These are phyloP conservation scores for Aspergillus sp. DNA, from an alignment of 2,329 filamentous ascomycete genomes.

Conservation along the genomic window DNA sequence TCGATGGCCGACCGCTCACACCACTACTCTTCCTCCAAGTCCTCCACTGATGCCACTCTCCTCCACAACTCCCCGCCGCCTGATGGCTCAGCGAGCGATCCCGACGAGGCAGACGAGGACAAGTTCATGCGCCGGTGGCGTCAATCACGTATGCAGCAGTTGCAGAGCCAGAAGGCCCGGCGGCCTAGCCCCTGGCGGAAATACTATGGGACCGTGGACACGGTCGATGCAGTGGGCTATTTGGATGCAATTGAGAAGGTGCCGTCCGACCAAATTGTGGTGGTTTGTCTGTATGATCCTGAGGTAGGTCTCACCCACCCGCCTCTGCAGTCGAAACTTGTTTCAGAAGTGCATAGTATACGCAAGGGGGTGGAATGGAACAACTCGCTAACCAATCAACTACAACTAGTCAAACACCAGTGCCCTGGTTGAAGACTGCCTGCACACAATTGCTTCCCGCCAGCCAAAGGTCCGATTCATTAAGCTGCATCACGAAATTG, in stretches of 20 bases:
- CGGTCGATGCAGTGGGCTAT: constrained; percentile 87
- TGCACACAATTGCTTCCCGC: constrained; percentile 70
- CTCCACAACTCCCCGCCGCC: constrained; percentile 24
- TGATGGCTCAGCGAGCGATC: constrained; percentile 45
- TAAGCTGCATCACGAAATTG: constrained; percentile 86
- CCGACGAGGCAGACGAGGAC: constrained; percentile 68
- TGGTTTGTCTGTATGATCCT: constrained; percentile 90
- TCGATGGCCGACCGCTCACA: constrained; percentile 33
- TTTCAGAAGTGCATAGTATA: neutral
- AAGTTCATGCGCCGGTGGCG: constrained; percentile 83
- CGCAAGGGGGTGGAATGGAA: neutral
- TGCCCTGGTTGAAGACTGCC: constrained; percentile 72
- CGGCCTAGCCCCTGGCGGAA: constrained; percentile 74
- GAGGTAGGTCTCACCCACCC: constrained; percentile 58
- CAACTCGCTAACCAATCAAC: constrained; percentile 1
- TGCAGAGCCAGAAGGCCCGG: constrained; percentile 66
- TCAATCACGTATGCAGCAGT: constrained; percentile 72
- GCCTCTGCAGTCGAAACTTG: neutral
- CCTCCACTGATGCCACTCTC: constrained; percentile 23
- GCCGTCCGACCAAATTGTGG: constrained; percentile 73
- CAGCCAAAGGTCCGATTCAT: constrained; percentile 78
- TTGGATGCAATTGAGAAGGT: constrained; percentile 96
- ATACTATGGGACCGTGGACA: constrained; percentile 75
- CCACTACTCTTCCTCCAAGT: constrained; percentile 18
- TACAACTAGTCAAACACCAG: constrained; percentile 67